Base-by-base conservation (phyloP, 805 yeast species). In the Ogataea henricii region DNA sequence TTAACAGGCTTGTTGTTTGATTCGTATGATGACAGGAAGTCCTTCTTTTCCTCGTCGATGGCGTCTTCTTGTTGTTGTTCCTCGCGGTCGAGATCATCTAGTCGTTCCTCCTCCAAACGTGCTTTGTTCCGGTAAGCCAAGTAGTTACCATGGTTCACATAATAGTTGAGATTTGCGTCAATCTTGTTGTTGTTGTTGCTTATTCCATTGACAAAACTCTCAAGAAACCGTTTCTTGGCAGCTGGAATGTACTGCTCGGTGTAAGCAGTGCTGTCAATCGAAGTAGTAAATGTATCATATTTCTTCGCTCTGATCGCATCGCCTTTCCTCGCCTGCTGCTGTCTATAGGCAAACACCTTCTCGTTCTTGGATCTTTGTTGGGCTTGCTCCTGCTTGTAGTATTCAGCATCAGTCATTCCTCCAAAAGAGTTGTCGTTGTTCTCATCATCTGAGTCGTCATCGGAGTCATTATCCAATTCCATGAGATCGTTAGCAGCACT, bases 81-180 rank as follows among this genome's bases (percentile, higher is more conserved):
- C 39, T 65, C 64, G 44, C 69, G 59, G 56, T 77, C 82, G 12
- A 41, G 39, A 0, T 49, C 56, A 55, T 81, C 86, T 25, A 52
- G 43, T 13, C 63, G 64, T 36, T 74, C 76, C 56, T 83, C 88
- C 13, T 64, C 60, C 3, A 55, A 29, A 46, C 70, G 64, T 37
- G 59, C 67, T 9, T 62, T 59, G 16, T 63, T 60, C 51, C 85
- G 62, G 34, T 58, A 53, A 12, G 71, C 70, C 16, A 73, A 48
- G 51, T 78, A 80, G 43, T 71, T 74, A 18, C 72, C 58, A 48
- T 74, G 78, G 47, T 76, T 71, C 2, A 62, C 58, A 51, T 68
- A 71, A 51, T 77, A 77, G 23, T 40, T 54, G 39, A 62, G 57
- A 39, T 58, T 68, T 7, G 52, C 40, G 51, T 69, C 73, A 30